A percentile compares a stretch with the other conserved stretches of the same genome.
Conservation (phyloP, 2,329 filamentous ascomycete genomes). For the Penicillium sp. region DNA sequence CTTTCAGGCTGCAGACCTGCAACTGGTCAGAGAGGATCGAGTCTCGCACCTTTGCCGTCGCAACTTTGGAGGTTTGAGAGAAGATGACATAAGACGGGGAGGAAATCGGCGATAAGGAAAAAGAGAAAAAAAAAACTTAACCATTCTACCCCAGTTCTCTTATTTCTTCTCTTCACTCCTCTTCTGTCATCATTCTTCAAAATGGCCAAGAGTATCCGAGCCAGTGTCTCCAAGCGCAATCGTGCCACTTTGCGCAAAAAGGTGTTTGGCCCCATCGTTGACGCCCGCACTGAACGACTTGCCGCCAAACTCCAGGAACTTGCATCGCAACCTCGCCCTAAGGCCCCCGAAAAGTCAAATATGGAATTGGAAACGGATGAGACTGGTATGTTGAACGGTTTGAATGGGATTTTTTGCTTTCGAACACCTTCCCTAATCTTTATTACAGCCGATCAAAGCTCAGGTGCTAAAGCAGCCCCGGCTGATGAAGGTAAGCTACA, state of each 20-base stretch:
- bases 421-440: slow-evolving; percentile 3
- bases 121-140: background rate
- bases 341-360: slow-evolving; percentile 47
- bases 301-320: slow-evolving; percentile 83
- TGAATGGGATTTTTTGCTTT: background rate
- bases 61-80: background rate
- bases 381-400: slow-evolving; percentile 24
- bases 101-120: slow-evolving; percentile 16
- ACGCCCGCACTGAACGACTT: slow-evolving; percentile 76
- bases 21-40: background rate
- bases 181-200: background rate
- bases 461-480: slow-evolving; percentile 13
- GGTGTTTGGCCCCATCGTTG: slow-evolving; percentile 81
- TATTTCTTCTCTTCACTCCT: background rate
- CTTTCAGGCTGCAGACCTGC: background rate
- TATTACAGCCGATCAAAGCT: slow-evolving; percentile 18
- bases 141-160: background rate
- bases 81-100: slow-evolving; percentile 37
- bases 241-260: slow-evolving; percentile 74
- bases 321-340: slow-evolving; percentile 71
- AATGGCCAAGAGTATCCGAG: slow-evolving; percentile 88
- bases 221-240: slow-evolving; percentile 79
- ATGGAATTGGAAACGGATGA: slow-evolving; percentile 25
- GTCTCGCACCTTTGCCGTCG: background rate
- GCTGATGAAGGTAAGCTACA: slow-evolving; percentile 25